Conservation (phyloP, 2,329 filamentous ascomycete genomes). For the Raffaelea deltoideospora region DNA sequence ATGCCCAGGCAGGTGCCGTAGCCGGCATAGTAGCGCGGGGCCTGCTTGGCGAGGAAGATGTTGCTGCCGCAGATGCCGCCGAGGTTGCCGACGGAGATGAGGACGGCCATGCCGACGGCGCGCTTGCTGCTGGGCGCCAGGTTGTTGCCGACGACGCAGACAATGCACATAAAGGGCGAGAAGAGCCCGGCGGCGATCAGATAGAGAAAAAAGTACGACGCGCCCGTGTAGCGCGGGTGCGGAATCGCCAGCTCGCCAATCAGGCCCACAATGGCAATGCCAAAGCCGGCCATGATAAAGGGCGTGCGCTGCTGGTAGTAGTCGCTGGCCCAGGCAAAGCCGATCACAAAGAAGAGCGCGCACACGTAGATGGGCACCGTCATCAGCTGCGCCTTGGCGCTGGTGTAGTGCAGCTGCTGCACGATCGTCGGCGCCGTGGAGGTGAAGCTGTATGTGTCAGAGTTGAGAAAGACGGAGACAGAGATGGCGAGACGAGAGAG, state of each 20-base stretch:
- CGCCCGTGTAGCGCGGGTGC: slow-evolving; percentile 13
- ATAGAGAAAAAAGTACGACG: slow-evolving; percentile 23
- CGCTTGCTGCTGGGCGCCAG: slow-evolving; percentile 1
- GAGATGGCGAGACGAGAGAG: not conserved
- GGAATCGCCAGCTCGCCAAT: slow-evolving; percentile 3
- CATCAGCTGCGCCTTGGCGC: slow-evolving; percentile 5
- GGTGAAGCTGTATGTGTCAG: not conserved
- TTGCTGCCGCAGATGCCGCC: slow-evolving; percentile 24
- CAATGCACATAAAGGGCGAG: slow-evolving; percentile 30
- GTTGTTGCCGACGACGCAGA: slow-evolving; percentile 28
- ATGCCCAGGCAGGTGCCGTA: slow-evolving; percentile 6
- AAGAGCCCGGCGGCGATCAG: slow-evolving; percentile 28
- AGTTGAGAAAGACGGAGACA: not conserved
- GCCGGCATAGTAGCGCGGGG: slow-evolving; percentile 29
- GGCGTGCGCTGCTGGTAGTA: slow-evolving; percentile 1
- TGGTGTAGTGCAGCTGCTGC: slow-evolving; percentile 20
- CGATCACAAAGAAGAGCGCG: slow-evolving; percentile 15
- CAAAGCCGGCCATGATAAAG: slow-evolving; percentile 1
- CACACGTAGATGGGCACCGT: slow-evolving; percentile 6
- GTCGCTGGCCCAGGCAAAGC: slow-evolving; percentile 1
- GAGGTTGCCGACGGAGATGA: slow-evolving; percentile 18
- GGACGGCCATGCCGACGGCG: slow-evolving; percentile 1
- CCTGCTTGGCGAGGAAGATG: slow-evolving; percentile 19
- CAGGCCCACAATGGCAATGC: not conserved
- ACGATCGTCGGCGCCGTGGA: slow-evolving; percentile 25